phyloP scores from a whole-genome alignment of 805 yeast species.

The Candida stauntonica region DNA sequence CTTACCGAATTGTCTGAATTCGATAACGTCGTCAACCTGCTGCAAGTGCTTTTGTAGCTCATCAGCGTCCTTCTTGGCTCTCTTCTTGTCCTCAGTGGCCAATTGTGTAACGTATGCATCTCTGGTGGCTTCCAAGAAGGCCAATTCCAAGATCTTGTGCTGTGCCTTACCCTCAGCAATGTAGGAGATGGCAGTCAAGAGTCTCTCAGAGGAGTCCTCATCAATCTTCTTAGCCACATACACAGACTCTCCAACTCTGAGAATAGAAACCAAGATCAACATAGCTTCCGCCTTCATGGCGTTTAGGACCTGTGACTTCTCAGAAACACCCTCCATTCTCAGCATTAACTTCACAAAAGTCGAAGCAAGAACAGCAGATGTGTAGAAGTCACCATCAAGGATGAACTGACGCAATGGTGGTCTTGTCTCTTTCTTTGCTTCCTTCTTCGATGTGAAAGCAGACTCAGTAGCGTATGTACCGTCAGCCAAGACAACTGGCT shows the following conservation, averaged over 20 bases:
- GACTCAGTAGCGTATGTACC: conserved; percentile 98
- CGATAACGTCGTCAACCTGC: conserved; percentile 72
- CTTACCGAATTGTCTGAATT: conserved; percentile 72
- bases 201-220: conserved; percentile 95
- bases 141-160: conserved; percentile 44
- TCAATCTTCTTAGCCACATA: conserved; percentile 74
- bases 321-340: conserved; percentile 58
- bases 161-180: conserved; percentile 59
- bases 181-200: conserved; percentile 78
- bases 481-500: conserved; percentile 92
- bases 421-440: conserved; percentile 34
- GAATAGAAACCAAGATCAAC: conserved; percentile 84
- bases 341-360: conserved; percentile 85
- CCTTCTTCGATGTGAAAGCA: conserved; percentile 56
- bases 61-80: conserved; percentile 50
- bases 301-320: conserved; percentile 57
- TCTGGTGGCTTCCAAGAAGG: conserved; percentile 85
- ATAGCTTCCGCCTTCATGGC: conserved; percentile 93
- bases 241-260: conserved; percentile 79
- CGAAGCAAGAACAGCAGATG: conserved; percentile 82
- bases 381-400: conserved; percentile 83
- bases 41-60: conserved; percentile 60
- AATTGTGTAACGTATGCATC: conserved; percentile 77
- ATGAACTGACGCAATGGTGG: conserved; percentile 82
- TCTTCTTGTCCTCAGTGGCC: conserved; percentile 52